Conservation (phyloP, 495 filamentous ascomycete species). For the Trichoderma orchidacearum region DNA sequence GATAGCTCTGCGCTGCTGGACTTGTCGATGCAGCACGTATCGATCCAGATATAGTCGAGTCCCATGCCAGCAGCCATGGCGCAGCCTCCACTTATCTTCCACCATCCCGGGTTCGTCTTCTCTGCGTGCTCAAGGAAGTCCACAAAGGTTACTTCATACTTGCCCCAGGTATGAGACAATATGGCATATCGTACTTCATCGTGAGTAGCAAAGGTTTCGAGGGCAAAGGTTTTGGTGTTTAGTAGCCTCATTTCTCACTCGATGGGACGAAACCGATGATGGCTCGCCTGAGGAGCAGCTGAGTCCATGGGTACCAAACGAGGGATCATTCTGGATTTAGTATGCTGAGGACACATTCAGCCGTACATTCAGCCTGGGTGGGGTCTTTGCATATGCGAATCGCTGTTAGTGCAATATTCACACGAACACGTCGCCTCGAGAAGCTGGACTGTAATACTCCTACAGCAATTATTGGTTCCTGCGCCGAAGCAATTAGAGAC, state of each 20-base stretch:
- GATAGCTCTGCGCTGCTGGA: conserved; percentile 26
- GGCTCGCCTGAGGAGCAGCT: too few species aligned
- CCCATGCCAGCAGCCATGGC: conserved; percentile 7
- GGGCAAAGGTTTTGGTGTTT: conserved; percentile 11
- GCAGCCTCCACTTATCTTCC: conserved; percentile 12
- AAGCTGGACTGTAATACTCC: too few species aligned
- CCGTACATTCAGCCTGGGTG: too few species aligned
- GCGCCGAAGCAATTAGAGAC: too few species aligned
- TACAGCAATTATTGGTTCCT: too few species aligned
- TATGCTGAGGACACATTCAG: too few species aligned
- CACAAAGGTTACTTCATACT: conserved; percentile 16
- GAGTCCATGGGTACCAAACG: too few species aligned
- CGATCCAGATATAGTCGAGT: conserved; percentile 18
- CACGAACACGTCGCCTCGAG: too few species aligned
- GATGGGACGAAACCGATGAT: not conserved
- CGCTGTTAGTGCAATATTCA: too few species aligned
- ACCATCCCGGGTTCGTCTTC: conserved; percentile 14
- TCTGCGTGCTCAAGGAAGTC: conserved; percentile 8
- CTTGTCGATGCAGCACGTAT: conserved; percentile 33
- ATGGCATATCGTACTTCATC: conserved; percentile 18
- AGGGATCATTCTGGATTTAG: too few species aligned
- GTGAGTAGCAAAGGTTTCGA: conserved; percentile 15
- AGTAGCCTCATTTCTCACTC: conserved; percentile 16
- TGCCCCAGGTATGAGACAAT: conserved; percentile 22
- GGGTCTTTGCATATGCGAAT: too few species aligned